Evolutionary conservation across 2,329 filamentous ascomycete genomes (phyloP).

Genomic region (Raffaelea deltoideospora): DNA sequence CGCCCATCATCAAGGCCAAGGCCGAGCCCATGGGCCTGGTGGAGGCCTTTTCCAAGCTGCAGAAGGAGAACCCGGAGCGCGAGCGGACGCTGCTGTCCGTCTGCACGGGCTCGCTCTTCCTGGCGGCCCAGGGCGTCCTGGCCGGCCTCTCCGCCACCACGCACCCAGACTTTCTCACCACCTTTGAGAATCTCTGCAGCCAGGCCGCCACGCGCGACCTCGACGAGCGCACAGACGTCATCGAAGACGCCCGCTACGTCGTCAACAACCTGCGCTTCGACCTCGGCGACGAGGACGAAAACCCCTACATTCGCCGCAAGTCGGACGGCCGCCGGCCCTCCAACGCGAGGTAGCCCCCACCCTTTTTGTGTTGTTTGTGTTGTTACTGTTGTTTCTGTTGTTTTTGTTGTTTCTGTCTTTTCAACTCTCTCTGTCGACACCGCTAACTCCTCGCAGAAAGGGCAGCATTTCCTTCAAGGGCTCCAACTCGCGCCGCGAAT

Average conservation of each 20-base stretch:
- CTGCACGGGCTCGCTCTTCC: slow-evolving; percentile 65
- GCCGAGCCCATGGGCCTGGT: slow-evolving; percentile 57
- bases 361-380: background rate
- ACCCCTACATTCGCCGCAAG: slow-evolving; percentile 68
- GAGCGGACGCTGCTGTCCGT: slow-evolving; percentile 72
- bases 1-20: slow-evolving; percentile 50
- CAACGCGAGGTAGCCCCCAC: slow-evolving; percentile 37
- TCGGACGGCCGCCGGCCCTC: slow-evolving; percentile 49
- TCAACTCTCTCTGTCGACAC: background rate
- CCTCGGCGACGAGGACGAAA: slow-evolving; percentile 65
- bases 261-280: slow-evolving; percentile 88
- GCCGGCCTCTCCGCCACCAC: slow-evolving; percentile 69
- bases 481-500: slow-evolving; percentile 61
- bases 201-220: slow-evolving; percentile 54
- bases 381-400: too few species aligned
- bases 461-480: slow-evolving; percentile 71
- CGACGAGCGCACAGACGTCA: slow-evolving; percentile 65
- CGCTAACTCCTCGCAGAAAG: slow-evolving; percentile 36
- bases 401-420: background rate
- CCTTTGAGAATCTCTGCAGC: slow-evolving; percentile 68
- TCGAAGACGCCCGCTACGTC: slow-evolving; percentile 69
- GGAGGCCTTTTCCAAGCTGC: slow-evolving; percentile 61
- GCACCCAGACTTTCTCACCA: slow-evolving; percentile 66
- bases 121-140: slow-evolving; percentile 62
- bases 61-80: slow-evolving; percentile 62